phyloP scores from a whole-genome alignment of 164 flowering plant species.

The Vitis rotundifolia region DNA sequence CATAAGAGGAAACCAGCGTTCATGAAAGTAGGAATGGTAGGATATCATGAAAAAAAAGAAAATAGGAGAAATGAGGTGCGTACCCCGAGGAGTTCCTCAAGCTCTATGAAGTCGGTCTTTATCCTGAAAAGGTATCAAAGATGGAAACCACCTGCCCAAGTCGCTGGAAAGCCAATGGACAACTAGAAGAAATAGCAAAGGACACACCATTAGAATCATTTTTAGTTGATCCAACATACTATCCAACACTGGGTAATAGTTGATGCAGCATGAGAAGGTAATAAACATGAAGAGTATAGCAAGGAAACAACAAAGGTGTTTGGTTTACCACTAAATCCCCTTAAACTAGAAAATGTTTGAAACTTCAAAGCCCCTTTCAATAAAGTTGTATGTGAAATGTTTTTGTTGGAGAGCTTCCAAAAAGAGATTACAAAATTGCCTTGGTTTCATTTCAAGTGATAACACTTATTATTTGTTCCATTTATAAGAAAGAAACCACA shows the following conservation, averaged over 20 bases:
- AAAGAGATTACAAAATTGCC: too few species aligned
- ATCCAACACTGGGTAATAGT: slow-evolving; percentile 59
- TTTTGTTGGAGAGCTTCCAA: too few species aligned
- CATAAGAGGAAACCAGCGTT: slow-evolving; percentile 43
- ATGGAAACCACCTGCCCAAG: slow-evolving; percentile 7
- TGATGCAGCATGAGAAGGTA: slow-evolving; percentile 61
- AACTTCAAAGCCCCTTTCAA: too few species aligned
- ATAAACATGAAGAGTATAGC: slow-evolving; percentile 43
- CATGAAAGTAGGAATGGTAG: slow-evolving; percentile 34
- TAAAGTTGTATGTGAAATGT: too few species aligned
- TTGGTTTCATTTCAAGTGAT: too few species aligned
- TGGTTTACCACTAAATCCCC: too few species aligned
- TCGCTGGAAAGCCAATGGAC: slow-evolving; percentile 33
- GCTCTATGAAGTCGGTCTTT: slow-evolving; percentile 30
- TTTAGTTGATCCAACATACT: slow-evolving; percentile 33
- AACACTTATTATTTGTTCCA: too few species aligned
- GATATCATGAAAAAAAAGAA: slow-evolving; percentile 39
- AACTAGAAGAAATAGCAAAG: slow-evolving; percentile 30
- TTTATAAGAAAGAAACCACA: too few species aligned
- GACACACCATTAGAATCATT: slow-evolving; percentile 31
- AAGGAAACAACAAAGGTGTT: slow-evolving; percentile 65
- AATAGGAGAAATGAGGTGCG: slow-evolving; percentile 26
- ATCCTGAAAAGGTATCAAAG: slow-evolving; percentile 22
- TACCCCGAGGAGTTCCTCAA: slow-evolving; percentile 46
- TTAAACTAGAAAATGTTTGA: too few species aligned